Evolutionary conservation across 1,284 basidiomycete species (phyloP).

Genomic region (Apiotrichum gamsii): DNA sequence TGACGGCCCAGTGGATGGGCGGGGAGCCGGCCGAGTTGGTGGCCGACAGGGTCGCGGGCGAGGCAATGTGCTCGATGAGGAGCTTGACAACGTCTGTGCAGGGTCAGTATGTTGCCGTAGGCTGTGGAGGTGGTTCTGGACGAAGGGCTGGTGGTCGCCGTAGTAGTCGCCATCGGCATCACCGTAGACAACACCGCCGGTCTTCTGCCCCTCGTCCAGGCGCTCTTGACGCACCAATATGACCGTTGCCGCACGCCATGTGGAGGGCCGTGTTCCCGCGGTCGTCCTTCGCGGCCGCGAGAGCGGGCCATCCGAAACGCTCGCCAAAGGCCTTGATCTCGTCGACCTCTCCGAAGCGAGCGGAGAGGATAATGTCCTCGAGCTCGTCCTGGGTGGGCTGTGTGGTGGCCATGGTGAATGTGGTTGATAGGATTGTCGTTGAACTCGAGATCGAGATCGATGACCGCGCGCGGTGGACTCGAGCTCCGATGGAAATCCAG

Average conservation of each 20-base stretch:
- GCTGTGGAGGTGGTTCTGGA: no score
- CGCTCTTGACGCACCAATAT: constrained; percentile 65
- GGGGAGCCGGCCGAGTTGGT: constrained; percentile 69
- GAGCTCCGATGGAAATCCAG: no score
- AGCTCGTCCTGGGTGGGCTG: constrained; percentile 54
- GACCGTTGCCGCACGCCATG: constrained; percentile 80
- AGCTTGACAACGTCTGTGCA: constrained; percentile 8
- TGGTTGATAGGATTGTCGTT: not conserved
- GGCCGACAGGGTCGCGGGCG: constrained; percentile 55
- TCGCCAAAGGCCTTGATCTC: constrained; percentile 64
- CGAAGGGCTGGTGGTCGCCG: no score
- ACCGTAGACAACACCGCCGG: no score
- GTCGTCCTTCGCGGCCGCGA: constrained; percentile 61
- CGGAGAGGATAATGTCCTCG: constrained; percentile 71
- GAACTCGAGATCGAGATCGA: not conserved
- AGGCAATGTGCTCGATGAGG: constrained; percentile 52
- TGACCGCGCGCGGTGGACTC: no score
- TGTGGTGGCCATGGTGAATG: constrained; percentile 10
- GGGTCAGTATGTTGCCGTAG: no score
- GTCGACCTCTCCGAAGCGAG: constrained; percentile 75
- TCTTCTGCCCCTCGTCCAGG: no score
- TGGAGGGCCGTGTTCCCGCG: constrained; percentile 72
- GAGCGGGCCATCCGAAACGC: constrained; percentile 54
- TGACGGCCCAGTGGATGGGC: constrained; percentile 77
- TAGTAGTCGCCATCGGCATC: no score